Evolutionary conservation across 495 filamentous ascomycete genomes (phyloP).

Genomic region (Rusavskia elegans): DNA sequence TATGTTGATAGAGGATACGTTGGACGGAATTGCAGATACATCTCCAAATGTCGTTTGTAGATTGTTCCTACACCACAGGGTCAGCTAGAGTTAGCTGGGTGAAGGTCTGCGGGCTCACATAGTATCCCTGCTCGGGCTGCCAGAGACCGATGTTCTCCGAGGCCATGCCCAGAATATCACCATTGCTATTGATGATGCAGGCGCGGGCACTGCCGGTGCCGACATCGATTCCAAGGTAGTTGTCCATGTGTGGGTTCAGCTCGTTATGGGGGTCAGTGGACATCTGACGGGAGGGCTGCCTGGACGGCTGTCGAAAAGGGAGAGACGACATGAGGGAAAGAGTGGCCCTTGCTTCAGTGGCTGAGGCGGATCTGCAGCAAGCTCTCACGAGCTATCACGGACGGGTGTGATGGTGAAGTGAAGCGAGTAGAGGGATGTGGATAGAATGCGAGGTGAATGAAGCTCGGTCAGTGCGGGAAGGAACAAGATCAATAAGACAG

Average conservation of each 20-base stretch:
- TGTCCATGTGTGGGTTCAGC: slow-evolving; percentile 34
- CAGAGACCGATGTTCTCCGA: slow-evolving; percentile 85
- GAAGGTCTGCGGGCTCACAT: slow-evolving; percentile 34
- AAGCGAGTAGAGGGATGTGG: background rate
- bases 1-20: slow-evolving; percentile 59
- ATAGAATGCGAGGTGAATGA: background rate
- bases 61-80: slow-evolving; percentile 61
- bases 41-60: slow-evolving; percentile 87
- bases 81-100: background rate
- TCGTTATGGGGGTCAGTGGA: slow-evolving; percentile 40
- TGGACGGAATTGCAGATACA: slow-evolving; percentile 75
- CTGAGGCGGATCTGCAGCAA: background rate
- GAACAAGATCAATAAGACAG: background rate
- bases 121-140: slow-evolving; percentile 83
- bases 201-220: slow-evolving; percentile 90
- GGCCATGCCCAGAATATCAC: slow-evolving; percentile 83
- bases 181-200: slow-evolving; percentile 79
- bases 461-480: background rate
- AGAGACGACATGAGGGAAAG: slow-evolving; percentile 8
- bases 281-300: slow-evolving; percentile 33
- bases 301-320: slow-evolving; percentile 18
- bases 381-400: background rate
- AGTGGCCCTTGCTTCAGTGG: background rate
- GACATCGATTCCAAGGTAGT: slow-evolving; percentile 89
- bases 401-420: background rate